These are phyloP conservation scores for Aspergillus olivimuriae DNA, from an alignment of 495 filamentous ascomycete genomes.

Conservation along the genomic window DNA sequence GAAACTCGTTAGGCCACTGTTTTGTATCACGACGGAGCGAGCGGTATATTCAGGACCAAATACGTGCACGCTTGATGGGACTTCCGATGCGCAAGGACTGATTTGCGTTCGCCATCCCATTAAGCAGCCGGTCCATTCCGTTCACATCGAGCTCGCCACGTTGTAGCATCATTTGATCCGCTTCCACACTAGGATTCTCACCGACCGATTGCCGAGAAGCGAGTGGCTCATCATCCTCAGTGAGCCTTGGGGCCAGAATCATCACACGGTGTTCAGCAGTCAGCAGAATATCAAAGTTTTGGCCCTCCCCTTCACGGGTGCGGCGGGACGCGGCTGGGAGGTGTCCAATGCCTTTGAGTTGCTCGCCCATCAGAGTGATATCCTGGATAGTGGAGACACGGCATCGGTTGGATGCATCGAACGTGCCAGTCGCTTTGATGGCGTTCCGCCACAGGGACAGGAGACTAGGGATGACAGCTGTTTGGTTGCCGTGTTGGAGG, in stretches of 20 bases:
- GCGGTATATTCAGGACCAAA: constrained; percentile 18
- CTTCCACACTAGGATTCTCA: constrained; percentile 18
- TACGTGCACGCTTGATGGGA: constrained; percentile 36
- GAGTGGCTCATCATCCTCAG: constrained; percentile 20
- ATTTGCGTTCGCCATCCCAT: constrained; percentile 33
- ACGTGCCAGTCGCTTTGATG: constrained; percentile 52
- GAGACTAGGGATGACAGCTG: constrained; percentile 57
- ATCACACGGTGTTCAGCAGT: constrained; percentile 59
- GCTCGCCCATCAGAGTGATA: constrained; percentile 58
- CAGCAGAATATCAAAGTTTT: constrained; percentile 53
- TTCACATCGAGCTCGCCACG: constrained; percentile 45
- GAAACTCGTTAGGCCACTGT: too few relatives aligned
- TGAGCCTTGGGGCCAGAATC: constrained; percentile 43
- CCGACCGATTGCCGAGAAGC: constrained; percentile 8
- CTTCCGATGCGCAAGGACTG: constrained; percentile 31
- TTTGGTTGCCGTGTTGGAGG: constrained; percentile 60
- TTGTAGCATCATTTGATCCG: constrained; percentile 39
- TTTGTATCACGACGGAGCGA: background rate
- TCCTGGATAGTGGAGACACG: constrained; percentile 40
- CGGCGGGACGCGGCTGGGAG: constrained; percentile 36
- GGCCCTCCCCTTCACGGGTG: constrained; percentile 34
- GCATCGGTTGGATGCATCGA: constrained; percentile 41
- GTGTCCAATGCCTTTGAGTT: constrained; percentile 52
- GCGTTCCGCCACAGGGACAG: constrained; percentile 62
- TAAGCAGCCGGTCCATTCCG: constrained; percentile 46